A percentile compares a stretch with the other conserved stretches of the same genome.
Evolutionary conservation across 768 basidiomycete species (phyloP).

Genomic region (Paxillus ammoniavirescens): DNA sequence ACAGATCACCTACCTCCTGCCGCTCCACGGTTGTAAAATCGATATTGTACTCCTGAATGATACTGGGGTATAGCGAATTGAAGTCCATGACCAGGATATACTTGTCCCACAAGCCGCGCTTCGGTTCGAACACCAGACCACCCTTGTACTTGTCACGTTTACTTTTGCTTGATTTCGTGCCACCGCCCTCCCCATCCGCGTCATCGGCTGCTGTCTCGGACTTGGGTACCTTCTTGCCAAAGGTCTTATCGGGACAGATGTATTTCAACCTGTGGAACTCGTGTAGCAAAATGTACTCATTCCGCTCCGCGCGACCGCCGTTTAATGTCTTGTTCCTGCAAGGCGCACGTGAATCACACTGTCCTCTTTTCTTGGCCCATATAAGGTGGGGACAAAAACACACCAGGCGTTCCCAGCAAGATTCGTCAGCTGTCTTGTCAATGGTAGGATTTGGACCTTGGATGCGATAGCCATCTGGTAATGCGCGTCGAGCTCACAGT

Average conservation of each 20-base stretch:
- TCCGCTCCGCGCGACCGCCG: constrained; percentile 96
- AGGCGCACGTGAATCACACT: neutral
- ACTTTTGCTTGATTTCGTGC: constrained; percentile 53
- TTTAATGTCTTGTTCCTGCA: constrained; percentile 94
- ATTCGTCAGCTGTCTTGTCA: constrained; percentile 92
- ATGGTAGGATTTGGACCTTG: constrained; percentile 89
- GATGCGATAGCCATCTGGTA: constrained; percentile 96
- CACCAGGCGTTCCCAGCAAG: constrained; percentile 97
- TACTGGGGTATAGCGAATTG: constrained; percentile 98
- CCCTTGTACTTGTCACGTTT: constrained; percentile 98
- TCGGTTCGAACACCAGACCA: constrained; percentile 96
- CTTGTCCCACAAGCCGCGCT: constrained; percentile 94
- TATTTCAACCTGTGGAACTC: constrained; percentile 97
- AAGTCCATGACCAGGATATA: constrained; percentile 99
- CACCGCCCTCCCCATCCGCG: constrained; percentile 44
- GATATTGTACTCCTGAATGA: constrained; percentile 99
- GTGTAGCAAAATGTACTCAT: constrained; percentile 97
- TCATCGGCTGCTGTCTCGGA: constrained; percentile 53
- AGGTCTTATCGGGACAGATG: constrained; percentile 93
- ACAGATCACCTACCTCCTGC: constrained; percentile 43
- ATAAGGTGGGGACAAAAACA: constrained; percentile 18
- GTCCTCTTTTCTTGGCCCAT: neutral
- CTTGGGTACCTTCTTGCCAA: constrained; percentile 69
- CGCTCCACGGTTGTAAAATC: constrained; percentile 96
- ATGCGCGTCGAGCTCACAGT: constrained; percentile 95